A percentile compares a stretch with the other conserved stretches of the same genome.
Evolutionary conservation across 305 asterid species (phyloP).

Genomic region (Petunia hybrid): DNA sequence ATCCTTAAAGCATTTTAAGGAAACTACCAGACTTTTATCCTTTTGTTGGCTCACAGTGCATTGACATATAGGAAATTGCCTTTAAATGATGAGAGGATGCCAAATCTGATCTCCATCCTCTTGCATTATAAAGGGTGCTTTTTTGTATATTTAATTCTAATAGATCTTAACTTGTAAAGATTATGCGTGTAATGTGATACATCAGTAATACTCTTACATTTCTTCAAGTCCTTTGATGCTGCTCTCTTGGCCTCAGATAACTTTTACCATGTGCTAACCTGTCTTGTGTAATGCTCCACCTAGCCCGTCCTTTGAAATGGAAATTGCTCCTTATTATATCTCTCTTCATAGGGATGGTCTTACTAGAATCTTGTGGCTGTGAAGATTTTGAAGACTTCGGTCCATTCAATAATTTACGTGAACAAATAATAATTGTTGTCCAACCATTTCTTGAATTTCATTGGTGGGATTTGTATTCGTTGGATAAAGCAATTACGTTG

Average conservation of each 20-base stretch:
- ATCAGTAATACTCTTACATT: not conserved
- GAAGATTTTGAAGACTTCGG: not conserved
- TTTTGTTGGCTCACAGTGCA: not conserved
- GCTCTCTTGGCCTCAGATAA: not conserved
- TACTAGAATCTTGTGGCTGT: not conserved
- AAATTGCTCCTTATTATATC: not conserved
- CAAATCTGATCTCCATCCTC: not conserved
- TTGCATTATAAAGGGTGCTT: conserved; percentile 19
- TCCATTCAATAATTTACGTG: not conserved
- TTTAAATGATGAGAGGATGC: not conserved
- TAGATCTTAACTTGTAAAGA: not conserved
- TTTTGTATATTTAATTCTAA: not conserved
- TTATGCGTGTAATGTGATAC: not conserved
- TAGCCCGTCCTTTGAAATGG: not conserved
- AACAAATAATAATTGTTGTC: conserved; percentile 11
- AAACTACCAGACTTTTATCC: not conserved
- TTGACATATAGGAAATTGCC: not conserved
- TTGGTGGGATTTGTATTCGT: not conserved
- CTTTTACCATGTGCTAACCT: not conserved
- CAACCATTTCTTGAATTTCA: conserved; percentile 13
- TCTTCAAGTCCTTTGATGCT: not conserved
- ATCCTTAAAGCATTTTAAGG: not conserved
- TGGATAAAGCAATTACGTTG: not conserved
- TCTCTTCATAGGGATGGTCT: not conserved
- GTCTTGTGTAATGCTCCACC: not conserved